These are phyloP conservation scores for Orobanche coerulescens DNA, from an alignment of 257 asterid genomes.

Conservation along the genomic window DNA sequence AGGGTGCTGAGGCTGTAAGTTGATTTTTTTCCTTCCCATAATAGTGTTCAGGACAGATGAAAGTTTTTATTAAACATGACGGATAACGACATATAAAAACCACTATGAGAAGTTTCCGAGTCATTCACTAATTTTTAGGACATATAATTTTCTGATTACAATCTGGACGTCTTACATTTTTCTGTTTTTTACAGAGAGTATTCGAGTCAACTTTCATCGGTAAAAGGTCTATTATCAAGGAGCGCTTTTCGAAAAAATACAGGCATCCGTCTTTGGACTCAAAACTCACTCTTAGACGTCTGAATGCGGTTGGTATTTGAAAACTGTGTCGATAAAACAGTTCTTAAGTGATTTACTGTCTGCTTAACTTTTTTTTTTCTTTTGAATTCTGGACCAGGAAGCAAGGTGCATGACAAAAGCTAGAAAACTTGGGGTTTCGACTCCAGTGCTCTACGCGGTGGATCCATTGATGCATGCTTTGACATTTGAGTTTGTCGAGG, in stretches of 20 bases:
- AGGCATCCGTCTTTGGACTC: constrained; percentile 83
- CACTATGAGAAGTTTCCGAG: background rate
- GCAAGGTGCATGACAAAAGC: constrained; percentile 94
- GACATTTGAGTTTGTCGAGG: constrained; percentile 81
- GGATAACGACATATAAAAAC: too few relatives aligned
- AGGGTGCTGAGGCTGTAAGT: constrained; percentile 97
- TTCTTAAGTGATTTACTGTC: background rate
- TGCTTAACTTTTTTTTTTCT: constrained; percentile 15
- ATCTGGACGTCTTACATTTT: background rate
- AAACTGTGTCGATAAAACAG: background rate
- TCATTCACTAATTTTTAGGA: background rate
- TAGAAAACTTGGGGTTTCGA: constrained; percentile 75
- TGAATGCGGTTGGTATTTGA: constrained; percentile 73
- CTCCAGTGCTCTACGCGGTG: constrained; percentile 79
- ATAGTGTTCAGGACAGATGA: too few relatives aligned
- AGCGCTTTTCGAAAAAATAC: constrained; percentile 86
- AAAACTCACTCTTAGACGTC: constrained; percentile 74
- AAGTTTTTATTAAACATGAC: too few relatives aligned
- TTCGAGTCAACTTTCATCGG: constrained; percentile 81
- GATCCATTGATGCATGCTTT: constrained; percentile 59
- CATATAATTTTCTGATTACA: background rate
- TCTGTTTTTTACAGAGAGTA: constrained; percentile 52
- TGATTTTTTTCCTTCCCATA: background rate
- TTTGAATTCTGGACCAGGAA: constrained; percentile 50
- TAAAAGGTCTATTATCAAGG: constrained; percentile 67